Evolutionary conservation across 441 rosid species (phyloP).

Genomic region (Gossypium laxum): DNA sequence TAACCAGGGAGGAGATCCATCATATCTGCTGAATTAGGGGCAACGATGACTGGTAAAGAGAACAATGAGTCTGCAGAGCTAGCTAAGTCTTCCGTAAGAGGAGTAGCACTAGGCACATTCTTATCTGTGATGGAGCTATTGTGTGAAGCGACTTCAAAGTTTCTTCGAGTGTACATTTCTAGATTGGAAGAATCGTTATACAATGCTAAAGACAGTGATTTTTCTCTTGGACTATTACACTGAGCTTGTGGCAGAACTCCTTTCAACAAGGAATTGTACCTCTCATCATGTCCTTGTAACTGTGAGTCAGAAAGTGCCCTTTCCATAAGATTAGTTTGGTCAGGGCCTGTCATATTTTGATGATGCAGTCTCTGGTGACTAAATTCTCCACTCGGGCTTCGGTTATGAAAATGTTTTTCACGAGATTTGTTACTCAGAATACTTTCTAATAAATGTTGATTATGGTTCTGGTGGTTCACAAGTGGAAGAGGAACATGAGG

Average conservation of each 20-base stretch:
- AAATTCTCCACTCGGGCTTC: slow-evolving; percentile 38
- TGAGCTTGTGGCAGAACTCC: slow-evolving; percentile 19
- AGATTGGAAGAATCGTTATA: slow-evolving; percentile 20
- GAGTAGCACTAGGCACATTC: slow-evolving; percentile 21
- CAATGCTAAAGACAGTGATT: slow-evolving; percentile 29
- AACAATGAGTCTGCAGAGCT: slow-evolving; percentile 28
- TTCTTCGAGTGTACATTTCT: slow-evolving; percentile 24
- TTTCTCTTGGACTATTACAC: slow-evolving; percentile 29
- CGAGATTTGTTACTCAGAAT: slow-evolving; percentile 23
- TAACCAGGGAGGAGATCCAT: slow-evolving; percentile 21
- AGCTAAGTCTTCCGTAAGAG: slow-evolving; percentile 24
- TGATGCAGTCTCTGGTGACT: slow-evolving; percentile 17
- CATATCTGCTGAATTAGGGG: slow-evolving; percentile 21
- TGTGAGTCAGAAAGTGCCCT: slow-evolving; percentile 48
- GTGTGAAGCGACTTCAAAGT: slow-evolving; percentile 9
- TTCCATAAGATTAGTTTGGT: slow-evolving; percentile 30
- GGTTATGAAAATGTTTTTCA: slow-evolving; percentile 29
- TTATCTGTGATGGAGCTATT: slow-evolving; percentile 11
- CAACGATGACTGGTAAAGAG: slow-evolving; percentile 20
- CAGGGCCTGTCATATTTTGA: slow-evolving; percentile 28
- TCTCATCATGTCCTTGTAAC: slow-evolving; percentile 38
- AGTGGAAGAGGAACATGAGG: slow-evolving; percentile 27
- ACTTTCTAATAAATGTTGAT: slow-evolving; percentile 33
- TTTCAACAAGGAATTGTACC: slow-evolving; percentile 27
- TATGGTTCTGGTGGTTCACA: slow-evolving; percentile 26